Evolutionary conservation across 1,284 basidiomycete genomes (phyloP).

Genomic region (Xerocomus amazonicus): DNA sequence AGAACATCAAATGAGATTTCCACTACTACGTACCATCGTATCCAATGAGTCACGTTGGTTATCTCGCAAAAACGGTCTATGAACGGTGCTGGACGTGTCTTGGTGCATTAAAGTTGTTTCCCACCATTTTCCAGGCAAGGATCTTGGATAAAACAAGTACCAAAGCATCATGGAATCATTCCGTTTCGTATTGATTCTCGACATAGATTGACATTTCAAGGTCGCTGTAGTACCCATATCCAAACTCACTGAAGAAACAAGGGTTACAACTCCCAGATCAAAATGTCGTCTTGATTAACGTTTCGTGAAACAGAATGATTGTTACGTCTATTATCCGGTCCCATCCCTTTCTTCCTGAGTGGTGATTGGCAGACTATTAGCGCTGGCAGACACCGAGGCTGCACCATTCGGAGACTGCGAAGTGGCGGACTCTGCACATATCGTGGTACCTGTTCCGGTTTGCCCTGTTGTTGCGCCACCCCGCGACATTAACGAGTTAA

Average conservation of each 20-base stretch:
- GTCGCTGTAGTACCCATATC: not conserved
- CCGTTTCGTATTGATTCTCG: not conserved
- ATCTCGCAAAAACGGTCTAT: too few relatives aligned
- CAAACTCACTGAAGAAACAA: not conserved
- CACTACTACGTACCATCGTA: too few relatives aligned
- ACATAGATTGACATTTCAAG: not conserved
- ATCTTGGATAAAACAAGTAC: too few relatives aligned
- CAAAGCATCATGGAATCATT: too few relatives aligned
- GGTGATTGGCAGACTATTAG: slow-evolving; percentile 4
- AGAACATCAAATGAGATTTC: too few relatives aligned
- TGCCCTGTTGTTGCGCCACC: slow-evolving; percentile 24
- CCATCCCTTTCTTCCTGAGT: slow-evolving; percentile 22
- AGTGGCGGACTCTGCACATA: slow-evolving; percentile 11
- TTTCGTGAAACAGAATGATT: slow-evolving; percentile 12
- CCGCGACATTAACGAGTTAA: slow-evolving; percentile 60
- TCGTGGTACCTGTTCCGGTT: slow-evolving; percentile 2
- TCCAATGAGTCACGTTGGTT: too few relatives aligned
- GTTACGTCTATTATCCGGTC: slow-evolving; percentile 24
- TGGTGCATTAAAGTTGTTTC: too few relatives aligned
- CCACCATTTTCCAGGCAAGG: too few relatives aligned
- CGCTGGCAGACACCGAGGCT: slow-evolving; percentile 4
- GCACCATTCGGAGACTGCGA: slow-evolving; percentile 22
- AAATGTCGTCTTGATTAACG: slow-evolving; percentile 11
- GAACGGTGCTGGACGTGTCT: too few relatives aligned
- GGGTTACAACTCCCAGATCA: not conserved